Evolutionary conservation across 441 rosid genomes (phyloP).

Genomic region (Kokia cookei): DNA sequence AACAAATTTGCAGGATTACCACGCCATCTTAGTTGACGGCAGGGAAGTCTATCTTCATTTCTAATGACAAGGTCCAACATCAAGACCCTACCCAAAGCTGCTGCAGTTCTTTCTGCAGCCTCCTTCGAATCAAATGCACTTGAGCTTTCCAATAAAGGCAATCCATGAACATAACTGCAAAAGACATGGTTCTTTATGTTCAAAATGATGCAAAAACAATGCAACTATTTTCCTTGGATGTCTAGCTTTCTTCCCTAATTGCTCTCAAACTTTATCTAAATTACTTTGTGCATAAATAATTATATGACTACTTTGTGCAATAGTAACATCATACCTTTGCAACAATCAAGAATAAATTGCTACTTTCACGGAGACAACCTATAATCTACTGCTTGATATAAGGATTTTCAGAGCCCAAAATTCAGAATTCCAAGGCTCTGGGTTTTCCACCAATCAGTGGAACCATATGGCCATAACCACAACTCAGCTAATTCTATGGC

Average conservation of each 20-base stretch:
- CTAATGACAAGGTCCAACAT: constrained; percentile 94
- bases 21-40: constrained; percentile 96
- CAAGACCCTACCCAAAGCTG: constrained; percentile 86
- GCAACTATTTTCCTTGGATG: constrained; percentile 1
- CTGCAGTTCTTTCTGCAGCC: constrained; percentile 75
- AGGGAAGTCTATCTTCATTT: constrained; percentile 96
- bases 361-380: background rate
- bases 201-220: background rate
- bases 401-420: background rate
- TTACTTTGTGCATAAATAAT: background rate
- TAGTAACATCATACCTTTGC: background rate
- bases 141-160: constrained; percentile 81
- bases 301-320: background rate
- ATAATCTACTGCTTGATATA: constrained; percentile 1
- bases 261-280: background rate
- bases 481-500: background rate
- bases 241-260: background rate
- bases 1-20: constrained; percentile 95
- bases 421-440: background rate
- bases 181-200: background rate
- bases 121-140: constrained; percentile 65
- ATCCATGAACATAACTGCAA: constrained; percentile 95
- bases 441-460: background rate
- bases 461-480: background rate
- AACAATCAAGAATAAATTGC: background rate